Conservation (phyloP, 768 basidiomycete genomes). For the Strobilomyces dryophilus region DNA sequence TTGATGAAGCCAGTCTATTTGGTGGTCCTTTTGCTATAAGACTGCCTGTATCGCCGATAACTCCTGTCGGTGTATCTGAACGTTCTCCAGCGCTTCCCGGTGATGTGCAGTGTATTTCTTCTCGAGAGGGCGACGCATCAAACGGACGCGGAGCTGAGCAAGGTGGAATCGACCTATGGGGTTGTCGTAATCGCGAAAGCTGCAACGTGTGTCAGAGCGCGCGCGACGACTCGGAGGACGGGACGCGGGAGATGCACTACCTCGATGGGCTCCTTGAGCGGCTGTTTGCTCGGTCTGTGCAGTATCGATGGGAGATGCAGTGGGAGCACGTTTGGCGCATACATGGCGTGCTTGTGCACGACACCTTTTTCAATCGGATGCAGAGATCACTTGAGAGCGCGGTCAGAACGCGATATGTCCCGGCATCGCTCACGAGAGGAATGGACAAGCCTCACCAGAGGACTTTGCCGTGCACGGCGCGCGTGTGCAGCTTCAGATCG, state of each 20-base stretch:
- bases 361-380: constrained; percentile 86
- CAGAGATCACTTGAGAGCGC: constrained; percentile 71
- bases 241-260: constrained; percentile 63
- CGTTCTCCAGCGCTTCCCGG: no score
- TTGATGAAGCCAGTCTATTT: no score
- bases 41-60: no score
- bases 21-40: no score
- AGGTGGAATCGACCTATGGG: constrained; percentile 50
- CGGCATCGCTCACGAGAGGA: not conserved
- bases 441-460: constrained; percentile 61
- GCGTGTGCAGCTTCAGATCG: constrained; percentile 81
- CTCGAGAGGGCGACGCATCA: no score
- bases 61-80: no score
- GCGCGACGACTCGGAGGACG: not conserved
- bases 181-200: constrained; percentile 76
- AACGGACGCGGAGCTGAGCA: no score
- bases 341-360: constrained; percentile 89
- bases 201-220: constrained; percentile 24
- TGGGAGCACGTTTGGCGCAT: constrained; percentile 58
- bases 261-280: constrained; percentile 54
- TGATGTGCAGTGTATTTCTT: no score
- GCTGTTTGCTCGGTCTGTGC: constrained; percentile 36
- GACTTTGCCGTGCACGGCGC: constrained; percentile 67
- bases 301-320: constrained; percentile 75
- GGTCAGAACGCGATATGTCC: not conserved